A percentile compares a stretch with the other conserved stretches of the same genome.
Evolutionary conservation across 2,329 filamentous ascomycete species (phyloP).

Genomic region (Fusarium neocosmosporiellum): DNA sequence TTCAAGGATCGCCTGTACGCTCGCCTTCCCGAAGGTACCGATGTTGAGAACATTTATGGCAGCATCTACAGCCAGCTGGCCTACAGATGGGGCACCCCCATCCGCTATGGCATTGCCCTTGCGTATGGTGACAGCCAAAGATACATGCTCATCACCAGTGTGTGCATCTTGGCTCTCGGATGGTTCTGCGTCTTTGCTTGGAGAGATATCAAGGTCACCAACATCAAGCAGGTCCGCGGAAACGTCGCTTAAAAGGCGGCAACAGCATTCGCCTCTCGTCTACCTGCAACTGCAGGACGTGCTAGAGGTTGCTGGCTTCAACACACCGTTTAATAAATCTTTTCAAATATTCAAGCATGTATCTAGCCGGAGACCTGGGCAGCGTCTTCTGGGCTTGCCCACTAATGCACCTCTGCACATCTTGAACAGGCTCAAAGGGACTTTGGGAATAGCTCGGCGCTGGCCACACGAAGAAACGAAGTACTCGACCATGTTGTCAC

Average conservation of each 20-base stretch:
- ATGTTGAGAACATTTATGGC: conserved; percentile 58
- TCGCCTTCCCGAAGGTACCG: conserved; percentile 59
- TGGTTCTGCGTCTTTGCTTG: conserved; percentile 54
- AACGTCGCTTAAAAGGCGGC: conserved; percentile 47
- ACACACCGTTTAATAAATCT: neutral
- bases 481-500: neutral
- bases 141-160: conserved; percentile 63
- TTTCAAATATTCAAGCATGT: neutral
- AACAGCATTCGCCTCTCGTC: neutral
- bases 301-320: neutral
- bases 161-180: conserved; percentile 56
- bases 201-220: conserved; percentile 63
- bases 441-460: neutral
- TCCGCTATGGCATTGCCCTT: conserved; percentile 65
- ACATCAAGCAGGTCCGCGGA: conserved; percentile 55
- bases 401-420: neutral
- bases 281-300: neutral
- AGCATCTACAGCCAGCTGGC: conserved; percentile 63
- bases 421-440: neutral
- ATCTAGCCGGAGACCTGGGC: neutral
- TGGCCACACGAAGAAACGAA: neutral
- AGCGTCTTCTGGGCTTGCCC: neutral
- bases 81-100: conserved; percentile 62
- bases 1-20: conserved; percentile 62
- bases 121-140: conserved; percentile 69